phyloP scores from a whole-genome alignment of 2,329 filamentous ascomycete genomes.

The Clarireedia sp. region DNA sequence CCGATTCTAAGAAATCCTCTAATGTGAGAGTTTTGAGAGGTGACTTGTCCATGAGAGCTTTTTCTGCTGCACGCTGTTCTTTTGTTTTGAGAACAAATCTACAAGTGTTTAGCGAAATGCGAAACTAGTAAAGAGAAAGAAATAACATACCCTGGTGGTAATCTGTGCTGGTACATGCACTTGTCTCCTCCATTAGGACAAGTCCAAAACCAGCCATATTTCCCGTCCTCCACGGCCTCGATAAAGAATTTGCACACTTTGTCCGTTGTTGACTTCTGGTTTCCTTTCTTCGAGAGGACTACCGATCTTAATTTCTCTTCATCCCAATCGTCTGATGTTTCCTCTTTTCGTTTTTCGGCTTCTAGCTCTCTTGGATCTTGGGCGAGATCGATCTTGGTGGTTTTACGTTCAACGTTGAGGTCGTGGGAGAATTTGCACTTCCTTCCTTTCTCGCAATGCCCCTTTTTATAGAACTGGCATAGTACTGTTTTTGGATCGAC shows the following conservation, averaged over 20 bases:
- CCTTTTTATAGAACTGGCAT: slow-evolving; percentile 96
- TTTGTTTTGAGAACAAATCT: slow-evolving; percentile 97
- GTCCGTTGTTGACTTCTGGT: slow-evolving; percentile 89
- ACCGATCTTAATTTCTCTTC: slow-evolving; percentile 91
- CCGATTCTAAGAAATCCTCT: slow-evolving; percentile 94
- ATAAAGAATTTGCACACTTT: slow-evolving; percentile 99
- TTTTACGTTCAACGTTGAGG: slow-evolving; percentile 78
- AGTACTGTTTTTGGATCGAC: slow-evolving; percentile 97
- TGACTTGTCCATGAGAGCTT: slow-evolving; percentile 91
- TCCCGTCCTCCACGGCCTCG: slow-evolving; percentile 92
- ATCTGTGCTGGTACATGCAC: slow-evolving; percentile 96
- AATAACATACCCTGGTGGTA: slow-evolving; percentile 77
- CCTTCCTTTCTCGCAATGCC: slow-evolving; percentile 90
- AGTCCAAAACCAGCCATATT: slow-evolving; percentile 99
- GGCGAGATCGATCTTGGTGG: slow-evolving; percentile 87
- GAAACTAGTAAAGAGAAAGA: neutral
- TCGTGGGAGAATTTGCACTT: slow-evolving; percentile 99
- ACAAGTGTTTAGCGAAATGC: slow-evolving; percentile 23
- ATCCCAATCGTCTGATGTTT: slow-evolving; percentile 95
- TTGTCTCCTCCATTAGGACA: slow-evolving; percentile 95
- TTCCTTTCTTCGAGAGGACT: slow-evolving; percentile 92
- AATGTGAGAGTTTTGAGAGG: slow-evolving; percentile 89
- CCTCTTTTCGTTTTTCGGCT: slow-evolving; percentile 72
- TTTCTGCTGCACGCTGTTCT: slow-evolving; percentile 91
- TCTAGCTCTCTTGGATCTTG: slow-evolving; percentile 71